Evolutionary conservation across 345 rosid species (phyloP).

Genomic region (Nephelium lappaceum): DNA sequence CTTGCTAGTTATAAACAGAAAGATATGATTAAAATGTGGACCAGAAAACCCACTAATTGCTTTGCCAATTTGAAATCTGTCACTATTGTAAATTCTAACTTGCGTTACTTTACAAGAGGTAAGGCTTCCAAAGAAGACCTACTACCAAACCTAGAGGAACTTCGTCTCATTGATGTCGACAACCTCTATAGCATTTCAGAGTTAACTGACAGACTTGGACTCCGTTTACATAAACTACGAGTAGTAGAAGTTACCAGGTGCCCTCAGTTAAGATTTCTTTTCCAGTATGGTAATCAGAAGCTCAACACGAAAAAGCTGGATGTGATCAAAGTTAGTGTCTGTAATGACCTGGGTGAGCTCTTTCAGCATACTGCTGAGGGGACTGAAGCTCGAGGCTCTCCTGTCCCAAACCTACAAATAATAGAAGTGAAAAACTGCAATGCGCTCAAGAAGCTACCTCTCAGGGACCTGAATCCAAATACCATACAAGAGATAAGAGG

Average conservation of each 20-base stretch:
- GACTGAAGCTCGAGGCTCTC: background rate
- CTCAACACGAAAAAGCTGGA: background rate
- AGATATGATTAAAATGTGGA: too few species aligned
- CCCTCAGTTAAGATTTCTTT: constrained; percentile 27
- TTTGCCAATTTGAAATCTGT: constrained; percentile 30
- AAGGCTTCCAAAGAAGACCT: constrained; percentile 33
- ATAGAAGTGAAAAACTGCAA: background rate
- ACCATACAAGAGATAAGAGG: background rate
- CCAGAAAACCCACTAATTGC: background rate
- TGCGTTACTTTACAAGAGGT: constrained; percentile 23
- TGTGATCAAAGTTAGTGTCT: background rate
- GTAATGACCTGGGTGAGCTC: background rate
- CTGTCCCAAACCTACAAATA: background rate
- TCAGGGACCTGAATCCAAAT: background rate
- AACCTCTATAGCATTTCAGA: constrained; percentile 28
- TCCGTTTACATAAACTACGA: constrained; percentile 27
- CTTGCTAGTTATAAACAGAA: too few species aligned
- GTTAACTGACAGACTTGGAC: constrained; percentile 28
- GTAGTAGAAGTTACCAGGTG: constrained; percentile 31
- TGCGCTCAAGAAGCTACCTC: background rate
- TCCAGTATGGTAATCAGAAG: background rate
- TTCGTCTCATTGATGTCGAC: constrained; percentile 29
- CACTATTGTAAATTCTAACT: constrained; percentile 21
- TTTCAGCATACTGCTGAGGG: background rate
- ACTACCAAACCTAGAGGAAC: constrained; percentile 40